phyloP scores from a whole-genome alignment of 2,329 filamentous ascomycete species.

The Cordyceps cateniannulata region DNA sequence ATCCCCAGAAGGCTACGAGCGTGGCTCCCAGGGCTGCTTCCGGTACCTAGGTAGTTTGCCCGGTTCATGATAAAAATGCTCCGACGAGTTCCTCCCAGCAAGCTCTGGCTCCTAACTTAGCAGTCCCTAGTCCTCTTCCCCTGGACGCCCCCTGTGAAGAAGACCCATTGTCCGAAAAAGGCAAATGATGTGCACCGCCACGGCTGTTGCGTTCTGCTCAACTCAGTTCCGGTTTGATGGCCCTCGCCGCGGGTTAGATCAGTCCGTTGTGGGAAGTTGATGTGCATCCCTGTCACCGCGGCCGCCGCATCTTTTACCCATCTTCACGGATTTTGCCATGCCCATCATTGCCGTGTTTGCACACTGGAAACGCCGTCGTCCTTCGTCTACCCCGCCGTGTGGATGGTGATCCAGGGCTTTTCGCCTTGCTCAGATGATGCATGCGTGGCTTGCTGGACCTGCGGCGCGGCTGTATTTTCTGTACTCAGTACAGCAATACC shows the following conservation, averaged over 20 bases:
- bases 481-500: not conserved
- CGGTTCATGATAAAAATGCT: not conserved
- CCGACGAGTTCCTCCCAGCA: not conserved
- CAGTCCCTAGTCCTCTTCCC: not conserved
- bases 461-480: not conserved
- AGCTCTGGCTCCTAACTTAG: not conserved
- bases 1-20: not conserved
- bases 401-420: constrained; percentile 4
- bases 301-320: not conserved
- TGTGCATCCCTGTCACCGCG: not conserved
- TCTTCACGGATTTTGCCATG: constrained; percentile 1
- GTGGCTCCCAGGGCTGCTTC: too few relatives aligned
- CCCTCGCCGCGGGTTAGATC: not conserved
- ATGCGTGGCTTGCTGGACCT: not conserved
- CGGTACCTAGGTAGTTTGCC: too few relatives aligned
- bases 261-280: not conserved
- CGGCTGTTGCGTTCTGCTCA: not conserved
- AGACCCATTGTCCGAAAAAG: not conserved
- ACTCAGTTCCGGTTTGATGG: not conserved
- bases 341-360: constrained; percentile 8
- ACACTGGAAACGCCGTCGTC: not conserved
- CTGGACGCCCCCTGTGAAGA: not conserved
- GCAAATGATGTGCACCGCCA: not conserved
- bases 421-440: not conserved
- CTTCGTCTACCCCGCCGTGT: constrained; percentile 1